Evolutionary conservation across 2,329 filamentous ascomycete species (phyloP).

Genomic region (Hypoxylon sp.): DNA sequence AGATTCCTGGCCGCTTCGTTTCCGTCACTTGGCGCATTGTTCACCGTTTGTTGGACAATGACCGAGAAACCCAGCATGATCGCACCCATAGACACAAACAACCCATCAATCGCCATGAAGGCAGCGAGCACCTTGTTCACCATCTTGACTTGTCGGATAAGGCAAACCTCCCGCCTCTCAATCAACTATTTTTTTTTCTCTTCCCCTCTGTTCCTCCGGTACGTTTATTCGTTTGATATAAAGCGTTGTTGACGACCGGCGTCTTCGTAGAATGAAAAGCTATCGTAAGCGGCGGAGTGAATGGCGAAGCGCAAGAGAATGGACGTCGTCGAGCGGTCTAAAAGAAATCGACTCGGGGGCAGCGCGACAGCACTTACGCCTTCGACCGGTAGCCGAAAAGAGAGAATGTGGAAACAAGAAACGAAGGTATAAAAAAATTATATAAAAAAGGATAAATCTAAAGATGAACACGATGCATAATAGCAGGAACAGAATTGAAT

Average conservation of each 20-base stretch:
- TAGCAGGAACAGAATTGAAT: slow-evolving; percentile 33
- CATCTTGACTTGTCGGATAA: slow-evolving; percentile 51
- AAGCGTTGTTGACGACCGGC: slow-evolving; percentile 49
- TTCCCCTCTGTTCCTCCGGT: slow-evolving; percentile 26
- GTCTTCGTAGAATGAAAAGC: slow-evolving; percentile 42
- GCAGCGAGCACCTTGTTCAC: slow-evolving; percentile 63
- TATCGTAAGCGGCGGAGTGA: slow-evolving; percentile 33
- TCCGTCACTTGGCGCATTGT: slow-evolving; percentile 55
- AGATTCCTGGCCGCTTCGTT: slow-evolving; percentile 60
- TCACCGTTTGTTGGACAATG: slow-evolving; percentile 58
- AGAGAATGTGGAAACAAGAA: slow-evolving; percentile 34
- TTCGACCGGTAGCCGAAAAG: slow-evolving; percentile 33
- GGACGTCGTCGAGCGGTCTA: slow-evolving; percentile 38
- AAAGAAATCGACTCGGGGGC: slow-evolving; percentile 43
- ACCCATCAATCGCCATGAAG: slow-evolving; percentile 57
- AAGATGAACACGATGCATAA: slow-evolving; percentile 36
- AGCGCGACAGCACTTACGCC: slow-evolving; percentile 39
- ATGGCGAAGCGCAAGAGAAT: slow-evolving; percentile 40
- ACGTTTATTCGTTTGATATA: slow-evolving; percentile 29
- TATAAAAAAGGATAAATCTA: slow-evolving; percentile 28
- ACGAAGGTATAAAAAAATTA: slow-evolving; percentile 36
- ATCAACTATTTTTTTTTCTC: slow-evolving; percentile 16
- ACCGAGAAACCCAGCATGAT: slow-evolving; percentile 65
- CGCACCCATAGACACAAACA: slow-evolving; percentile 63
- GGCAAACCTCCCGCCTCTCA: slow-evolving; percentile 27